These are phyloP conservation scores for Giardia duodenalis DNA, from an alignment of 208 protist genomes.

Conservation along the genomic window DNA sequence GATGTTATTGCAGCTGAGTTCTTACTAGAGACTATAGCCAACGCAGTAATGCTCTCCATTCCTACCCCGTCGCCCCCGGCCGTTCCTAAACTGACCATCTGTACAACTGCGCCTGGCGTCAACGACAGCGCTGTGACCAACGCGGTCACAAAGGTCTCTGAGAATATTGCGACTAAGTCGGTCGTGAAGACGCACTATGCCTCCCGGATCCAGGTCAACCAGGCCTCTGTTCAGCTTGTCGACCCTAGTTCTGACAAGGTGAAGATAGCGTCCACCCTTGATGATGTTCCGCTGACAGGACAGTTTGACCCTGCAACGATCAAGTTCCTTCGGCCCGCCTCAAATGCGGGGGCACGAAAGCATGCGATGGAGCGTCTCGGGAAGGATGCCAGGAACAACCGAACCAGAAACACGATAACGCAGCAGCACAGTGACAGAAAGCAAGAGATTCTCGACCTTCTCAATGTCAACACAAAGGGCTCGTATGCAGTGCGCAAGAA, in stretches of 20 bases:
- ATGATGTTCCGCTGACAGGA: not conserved
- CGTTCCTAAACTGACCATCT: not conserved
- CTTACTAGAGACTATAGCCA: not conserved
- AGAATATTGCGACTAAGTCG: not conserved
- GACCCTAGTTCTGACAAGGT: not conserved
- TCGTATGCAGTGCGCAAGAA: not conserved
- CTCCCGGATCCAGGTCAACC: not conserved
- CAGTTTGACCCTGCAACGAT: not conserved
- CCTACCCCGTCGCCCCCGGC: not conserved
- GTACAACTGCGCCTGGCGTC: not conserved
- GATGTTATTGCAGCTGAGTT: not conserved
- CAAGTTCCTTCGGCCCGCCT: not conserved
- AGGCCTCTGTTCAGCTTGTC: not conserved
- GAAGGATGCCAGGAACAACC: not conserved
- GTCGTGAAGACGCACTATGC: not conserved
- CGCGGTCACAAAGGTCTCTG: not conserved
- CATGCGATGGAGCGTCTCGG: not conserved
- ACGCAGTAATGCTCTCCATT: not conserved
- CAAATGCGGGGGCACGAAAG: not conserved
- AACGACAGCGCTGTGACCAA: not conserved
- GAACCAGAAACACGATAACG: not conserved
- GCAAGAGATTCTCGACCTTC: not conserved
- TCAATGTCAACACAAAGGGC: not conserved
- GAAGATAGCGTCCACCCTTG: not conserved
- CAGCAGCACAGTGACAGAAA: not conserved